Percentiles rank a stretch among this genome's conserved stretches.
Evolutionary conservation across 202 grass and related monocot species (phyloP).

Genomic region (Setaria viridis): DNA sequence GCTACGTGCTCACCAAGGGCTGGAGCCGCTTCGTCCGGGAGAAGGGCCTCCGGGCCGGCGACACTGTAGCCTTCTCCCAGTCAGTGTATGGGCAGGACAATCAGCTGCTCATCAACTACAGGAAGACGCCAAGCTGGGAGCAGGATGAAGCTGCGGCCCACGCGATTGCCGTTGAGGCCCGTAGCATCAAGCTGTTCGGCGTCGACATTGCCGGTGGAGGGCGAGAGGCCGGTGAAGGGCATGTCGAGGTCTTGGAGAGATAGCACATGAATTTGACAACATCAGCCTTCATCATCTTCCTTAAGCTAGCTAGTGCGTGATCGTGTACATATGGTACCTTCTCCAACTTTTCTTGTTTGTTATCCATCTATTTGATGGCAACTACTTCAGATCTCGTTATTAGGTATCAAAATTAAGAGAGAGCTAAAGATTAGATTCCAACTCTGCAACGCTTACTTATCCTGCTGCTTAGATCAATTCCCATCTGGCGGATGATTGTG

Average conservation of each 20-base stretch:
- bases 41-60: slow-evolving; percentile 74
- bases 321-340: slow-evolving; percentile 9
- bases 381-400: background rate
- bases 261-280: background rate
- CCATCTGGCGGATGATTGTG: background rate
- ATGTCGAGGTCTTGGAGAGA: slow-evolving; percentile 37
- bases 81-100: slow-evolving; percentile 55
- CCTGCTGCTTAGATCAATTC: background rate
- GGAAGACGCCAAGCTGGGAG: slow-evolving; percentile 2
- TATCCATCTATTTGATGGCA: background rate
- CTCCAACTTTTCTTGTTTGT: background rate
- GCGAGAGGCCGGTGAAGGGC: slow-evolving; percentile 30
- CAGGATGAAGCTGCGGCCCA: background rate
- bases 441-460: background rate
- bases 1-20: slow-evolving; percentile 94
- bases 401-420: background rate
- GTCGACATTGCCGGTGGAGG: slow-evolving; percentile 52
- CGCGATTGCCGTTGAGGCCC: background rate
- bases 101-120: slow-evolving; percentile 84
- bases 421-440: background rate
- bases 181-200: slow-evolving; percentile 70
- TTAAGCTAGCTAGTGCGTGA: background rate
- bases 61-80: slow-evolving; percentile 60
- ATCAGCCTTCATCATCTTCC: background rate
- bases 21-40: slow-evolving; percentile 92